phyloP scores from a whole-genome alignment of 2,329 filamentous ascomycete genomes.

The Exophiala phaeomuriformis region DNA sequence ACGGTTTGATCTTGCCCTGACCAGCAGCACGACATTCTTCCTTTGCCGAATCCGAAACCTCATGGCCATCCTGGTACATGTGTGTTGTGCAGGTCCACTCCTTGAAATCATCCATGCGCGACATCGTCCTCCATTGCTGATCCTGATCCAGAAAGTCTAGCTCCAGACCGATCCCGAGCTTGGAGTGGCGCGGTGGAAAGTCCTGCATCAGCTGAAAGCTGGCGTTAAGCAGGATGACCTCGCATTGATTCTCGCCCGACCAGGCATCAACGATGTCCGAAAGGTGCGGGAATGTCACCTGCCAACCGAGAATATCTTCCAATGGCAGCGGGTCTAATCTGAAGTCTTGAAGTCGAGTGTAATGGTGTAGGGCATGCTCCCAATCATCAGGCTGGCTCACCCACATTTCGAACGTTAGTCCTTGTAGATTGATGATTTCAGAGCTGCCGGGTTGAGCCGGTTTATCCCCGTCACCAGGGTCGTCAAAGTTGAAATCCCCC shows the following conservation, averaged over 20 bases:
- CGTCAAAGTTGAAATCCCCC: conserved; percentile 1
- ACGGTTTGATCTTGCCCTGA: conserved; percentile 36
- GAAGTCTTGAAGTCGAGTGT: conserved; percentile 38
- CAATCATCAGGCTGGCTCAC: conserved; percentile 35
- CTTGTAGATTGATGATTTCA: conserved; percentile 20
- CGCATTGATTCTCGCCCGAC: conserved; percentile 33
- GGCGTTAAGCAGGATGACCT: conserved; percentile 40
- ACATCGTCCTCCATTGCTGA: conserved; percentile 25
- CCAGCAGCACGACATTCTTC: conserved; percentile 26
- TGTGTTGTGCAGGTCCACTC: conserved; percentile 40
- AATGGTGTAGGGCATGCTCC: conserved; percentile 39
- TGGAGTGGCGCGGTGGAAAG: conserved; percentile 37
- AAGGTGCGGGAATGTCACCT: conserved; percentile 37
- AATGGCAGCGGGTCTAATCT: conserved; percentile 35
- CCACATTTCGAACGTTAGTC: conserved; percentile 43
- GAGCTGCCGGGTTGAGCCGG: background rate
- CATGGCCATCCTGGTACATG: conserved; percentile 36
- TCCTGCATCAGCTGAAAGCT: conserved; percentile 40
- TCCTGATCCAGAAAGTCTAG: conserved; percentile 36
- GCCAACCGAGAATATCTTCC: conserved; percentile 38
- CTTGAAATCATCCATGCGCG: conserved; percentile 33
- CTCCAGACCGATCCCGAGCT: conserved; percentile 38
- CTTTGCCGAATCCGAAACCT: conserved; percentile 26
- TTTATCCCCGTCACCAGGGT: conserved; percentile 1
- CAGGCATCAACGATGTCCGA: conserved; percentile 32